A percentile compares a stretch with the other conserved stretches of the same genome.
phyloP scores from a whole-genome alignment of 768 basidiomycete species.

The Lactarius vividus region DNA sequence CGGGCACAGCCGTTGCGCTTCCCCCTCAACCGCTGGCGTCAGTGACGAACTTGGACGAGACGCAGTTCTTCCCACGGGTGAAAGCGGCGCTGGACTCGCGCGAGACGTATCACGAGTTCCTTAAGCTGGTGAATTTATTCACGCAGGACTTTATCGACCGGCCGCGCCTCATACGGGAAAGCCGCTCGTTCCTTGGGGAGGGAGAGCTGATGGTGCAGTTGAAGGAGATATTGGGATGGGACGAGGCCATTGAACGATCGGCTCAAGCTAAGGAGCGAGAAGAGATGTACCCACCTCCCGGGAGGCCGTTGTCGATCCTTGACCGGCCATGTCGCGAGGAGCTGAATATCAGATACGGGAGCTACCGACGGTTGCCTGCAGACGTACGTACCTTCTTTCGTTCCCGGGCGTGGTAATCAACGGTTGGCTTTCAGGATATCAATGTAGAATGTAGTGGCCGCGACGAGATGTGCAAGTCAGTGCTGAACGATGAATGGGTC shows the following conservation, averaged over 20 bases:
- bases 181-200: slow-evolving; percentile 68
- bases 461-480: slow-evolving; percentile 94
- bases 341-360: slow-evolving; percentile 72
- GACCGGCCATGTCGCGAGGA: slow-evolving; percentile 59
- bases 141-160: slow-evolving; percentile 92
- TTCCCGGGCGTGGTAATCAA: slow-evolving; percentile 11
- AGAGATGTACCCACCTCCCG: slow-evolving; percentile 29
- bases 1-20: slow-evolving; percentile 11
- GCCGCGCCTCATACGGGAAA: slow-evolving; percentile 76
- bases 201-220: slow-evolving; percentile 79
- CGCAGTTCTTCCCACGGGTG: slow-evolving; percentile 91
- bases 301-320: slow-evolving; percentile 31
- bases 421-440: slow-evolving; percentile 58
- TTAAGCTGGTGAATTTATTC: slow-evolving; percentile 93
- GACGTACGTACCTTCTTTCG: slow-evolving; percentile 51
- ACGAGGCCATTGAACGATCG: slow-evolving; percentile 56
- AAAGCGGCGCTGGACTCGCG: slow-evolving; percentile 67
- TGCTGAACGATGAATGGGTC: slow-evolving; percentile 98
- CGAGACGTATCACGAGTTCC: slow-evolving; percentile 88
- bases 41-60: slow-evolving; percentile 46
- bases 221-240: slow-evolving; percentile 85
- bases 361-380: slow-evolving; percentile 82
- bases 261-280: slow-evolving; percentile 33
- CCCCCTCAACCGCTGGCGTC: slow-evolving; percentile 27
- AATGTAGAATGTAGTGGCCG: slow-evolving; percentile 90